A percentile compares a stretch with the other conserved stretches of the same genome.
Evolutionary conservation across 306 rosid species (phyloP).

Genomic region (Castanea sativa): DNA sequence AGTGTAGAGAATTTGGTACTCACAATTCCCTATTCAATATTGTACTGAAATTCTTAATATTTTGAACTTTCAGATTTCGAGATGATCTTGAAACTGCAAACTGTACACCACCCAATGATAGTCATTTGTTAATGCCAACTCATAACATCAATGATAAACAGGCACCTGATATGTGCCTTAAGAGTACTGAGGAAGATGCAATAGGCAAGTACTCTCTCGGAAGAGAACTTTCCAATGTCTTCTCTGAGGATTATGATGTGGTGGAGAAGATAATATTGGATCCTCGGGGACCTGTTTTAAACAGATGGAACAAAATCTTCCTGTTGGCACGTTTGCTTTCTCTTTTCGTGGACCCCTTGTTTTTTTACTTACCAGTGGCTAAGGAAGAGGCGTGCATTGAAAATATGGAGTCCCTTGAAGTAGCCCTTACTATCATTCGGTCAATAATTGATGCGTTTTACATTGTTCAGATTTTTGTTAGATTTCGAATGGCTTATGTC

Average conservation of each 20-base stretch:
- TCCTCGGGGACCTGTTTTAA: conserved; percentile 45
- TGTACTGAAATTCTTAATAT: conserved; percentile 20
- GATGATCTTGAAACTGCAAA: conserved; percentile 41
- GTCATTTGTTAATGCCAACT: conserved; percentile 1
- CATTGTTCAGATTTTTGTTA: conserved; percentile 47
- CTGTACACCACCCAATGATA: conserved; percentile 18
- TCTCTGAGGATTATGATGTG: conserved; percentile 59
- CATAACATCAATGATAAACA: conserved; percentile 18
- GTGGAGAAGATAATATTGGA: conserved; percentile 44
- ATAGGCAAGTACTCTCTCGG: conserved; percentile 9
- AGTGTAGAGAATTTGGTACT: background rate
- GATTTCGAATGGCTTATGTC: conserved; percentile 55
- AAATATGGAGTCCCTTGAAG: conserved; percentile 31
- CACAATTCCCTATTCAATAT: conserved; percentile 6
- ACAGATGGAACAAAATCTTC: conserved; percentile 52
- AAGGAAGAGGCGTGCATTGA: conserved; percentile 46
- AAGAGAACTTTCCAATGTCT: conserved; percentile 52
- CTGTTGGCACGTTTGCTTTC: conserved; percentile 56
- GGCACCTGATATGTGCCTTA: background rate
- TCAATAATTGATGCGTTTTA: conserved; percentile 51
- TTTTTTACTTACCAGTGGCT: conserved; percentile 54
- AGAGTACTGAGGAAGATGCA: conserved; percentile 9
- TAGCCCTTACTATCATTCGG: conserved; percentile 45
- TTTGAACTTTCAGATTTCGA: conserved; percentile 35
- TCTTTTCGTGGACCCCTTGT: conserved; percentile 54